Evolutionary conservation across 129 eudicot species (phyloP).

Genomic region (Deinandra increscens): DNA sequence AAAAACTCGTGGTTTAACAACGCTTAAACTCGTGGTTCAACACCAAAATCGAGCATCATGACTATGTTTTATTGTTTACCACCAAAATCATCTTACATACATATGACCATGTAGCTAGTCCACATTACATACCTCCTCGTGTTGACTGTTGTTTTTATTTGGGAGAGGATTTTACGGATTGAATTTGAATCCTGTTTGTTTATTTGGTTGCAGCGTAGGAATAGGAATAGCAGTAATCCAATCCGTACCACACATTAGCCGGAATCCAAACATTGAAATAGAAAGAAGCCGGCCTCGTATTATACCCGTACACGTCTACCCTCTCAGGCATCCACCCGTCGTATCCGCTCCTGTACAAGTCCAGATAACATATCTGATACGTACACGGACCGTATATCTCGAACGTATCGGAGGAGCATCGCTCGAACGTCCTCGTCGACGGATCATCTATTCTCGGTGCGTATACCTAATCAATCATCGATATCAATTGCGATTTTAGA

Average conservation of each 20-base stretch:
- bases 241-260: conserved; percentile 57
- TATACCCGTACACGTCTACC: conserved; percentile 63
- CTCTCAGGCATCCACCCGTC: conserved; percentile 87
- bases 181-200: not conserved
- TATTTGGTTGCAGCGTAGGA: conserved; percentile 7
- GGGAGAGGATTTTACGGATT: not conserved
- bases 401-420: conserved; percentile 71
- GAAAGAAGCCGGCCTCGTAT: conserved; percentile 50
- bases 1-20: no score
- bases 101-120: no score
- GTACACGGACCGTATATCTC: conserved; percentile 72
- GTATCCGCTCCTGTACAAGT: conserved; percentile 72
- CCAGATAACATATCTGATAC: conserved; percentile 66
- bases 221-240: conserved; percentile 41
- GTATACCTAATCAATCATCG: conserved; percentile 74
- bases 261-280: conserved; percentile 61
- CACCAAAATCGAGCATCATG: no score
- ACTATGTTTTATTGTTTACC: no score
- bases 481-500: no score
- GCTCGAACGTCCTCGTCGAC: conserved; percentile 54
- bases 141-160: not conserved
- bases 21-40: no score
- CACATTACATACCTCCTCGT: not conserved
- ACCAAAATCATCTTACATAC: no score
- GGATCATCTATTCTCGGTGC: conserved; percentile 86